Evolutionary conservation across 345 rosid species (phyloP).

Genomic region (Crucihimalaya himalaica): DNA sequence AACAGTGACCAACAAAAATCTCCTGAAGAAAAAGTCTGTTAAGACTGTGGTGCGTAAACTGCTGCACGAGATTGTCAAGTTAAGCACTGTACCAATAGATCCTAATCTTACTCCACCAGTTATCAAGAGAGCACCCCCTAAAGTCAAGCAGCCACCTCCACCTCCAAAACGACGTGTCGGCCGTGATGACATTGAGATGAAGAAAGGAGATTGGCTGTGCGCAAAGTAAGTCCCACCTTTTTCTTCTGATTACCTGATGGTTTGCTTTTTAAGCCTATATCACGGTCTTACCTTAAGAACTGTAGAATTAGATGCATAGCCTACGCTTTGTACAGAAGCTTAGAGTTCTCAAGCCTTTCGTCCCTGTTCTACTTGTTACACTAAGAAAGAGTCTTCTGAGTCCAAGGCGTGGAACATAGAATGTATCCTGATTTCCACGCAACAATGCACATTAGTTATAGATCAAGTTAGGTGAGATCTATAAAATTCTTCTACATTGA

Average conservation of each 20-base stretch:
- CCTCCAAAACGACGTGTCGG: slow-evolving; percentile 91
- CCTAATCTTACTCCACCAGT: slow-evolving; percentile 95
- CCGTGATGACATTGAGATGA: slow-evolving; percentile 96
- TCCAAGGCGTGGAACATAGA: not conserved
- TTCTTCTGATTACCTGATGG: not conserved
- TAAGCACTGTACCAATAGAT: slow-evolving; percentile 90
- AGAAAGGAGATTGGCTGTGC: slow-evolving; percentile 98
- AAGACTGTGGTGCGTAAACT: slow-evolving; percentile 85
- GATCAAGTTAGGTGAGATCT: not conserved
- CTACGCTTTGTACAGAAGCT: not conserved
- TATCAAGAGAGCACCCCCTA: slow-evolving; percentile 80
- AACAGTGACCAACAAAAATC: slow-evolving; percentile 57
- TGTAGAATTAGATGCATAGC: slow-evolving; percentile 1
- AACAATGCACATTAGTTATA: not conserved
- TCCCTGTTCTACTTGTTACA: slow-evolving; percentile 10
- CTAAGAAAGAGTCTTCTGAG: slow-evolving; percentile 2
- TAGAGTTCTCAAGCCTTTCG: not conserved
- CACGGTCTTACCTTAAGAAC: not conserved
- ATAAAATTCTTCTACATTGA: slow-evolving; percentile 1
- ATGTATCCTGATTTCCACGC: not conserved
- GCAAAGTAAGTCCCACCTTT: slow-evolving; percentile 66
- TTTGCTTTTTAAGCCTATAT: not conserved
- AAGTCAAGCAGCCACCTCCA: slow-evolving; percentile 97
- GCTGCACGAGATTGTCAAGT: slow-evolving; percentile 81
- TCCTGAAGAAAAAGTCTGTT: slow-evolving; percentile 72